Conservation (phyloP, 305 asterid genomes). For the Fraxinus nigra region DNA sequence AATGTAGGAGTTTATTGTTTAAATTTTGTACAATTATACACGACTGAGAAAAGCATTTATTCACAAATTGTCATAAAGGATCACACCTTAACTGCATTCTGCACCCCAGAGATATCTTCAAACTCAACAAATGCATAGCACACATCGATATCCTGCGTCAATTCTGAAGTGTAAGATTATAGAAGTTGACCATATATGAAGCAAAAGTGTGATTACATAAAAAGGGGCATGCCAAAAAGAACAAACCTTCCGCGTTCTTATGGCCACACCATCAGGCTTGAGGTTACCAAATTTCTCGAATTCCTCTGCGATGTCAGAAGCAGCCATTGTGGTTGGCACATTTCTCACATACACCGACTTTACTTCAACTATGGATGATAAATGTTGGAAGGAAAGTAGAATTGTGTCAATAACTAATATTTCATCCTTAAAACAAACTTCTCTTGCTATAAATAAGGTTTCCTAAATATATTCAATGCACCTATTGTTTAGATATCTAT, state of each 20-base stretch:
- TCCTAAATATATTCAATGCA: no score
- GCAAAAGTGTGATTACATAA: background rate
- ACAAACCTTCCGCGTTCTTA: constrained; percentile 93
- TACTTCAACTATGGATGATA: constrained; percentile 59
- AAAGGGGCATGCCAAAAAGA: constrained; percentile 17
- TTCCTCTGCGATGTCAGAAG: constrained; percentile 89
- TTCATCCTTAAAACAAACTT: background rate
- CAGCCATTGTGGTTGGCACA: constrained; percentile 84
- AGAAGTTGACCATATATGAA: constrained; percentile 11
- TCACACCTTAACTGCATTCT: constrained; percentile 87
- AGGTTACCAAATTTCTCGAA: constrained; percentile 89
- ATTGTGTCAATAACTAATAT: background rate
- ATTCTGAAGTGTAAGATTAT: constrained; percentile 5
- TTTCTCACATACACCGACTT: constrained; percentile 93
- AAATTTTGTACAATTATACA: background rate
- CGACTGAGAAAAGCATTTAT: background rate
- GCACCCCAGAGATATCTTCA: constrained; percentile 86
- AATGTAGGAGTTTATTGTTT: background rate
- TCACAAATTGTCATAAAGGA: background rate
- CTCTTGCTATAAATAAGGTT: background rate
- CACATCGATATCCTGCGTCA: constrained; percentile 84
- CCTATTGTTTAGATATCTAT: background rate
- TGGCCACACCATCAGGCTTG: constrained; percentile 88
- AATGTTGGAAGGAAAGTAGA: constrained; percentile 12
- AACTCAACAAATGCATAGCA: constrained; percentile 97